phyloP scores from a whole-genome alignment of 345 rosid genomes.

The Eucalyptus pumila region DNA sequence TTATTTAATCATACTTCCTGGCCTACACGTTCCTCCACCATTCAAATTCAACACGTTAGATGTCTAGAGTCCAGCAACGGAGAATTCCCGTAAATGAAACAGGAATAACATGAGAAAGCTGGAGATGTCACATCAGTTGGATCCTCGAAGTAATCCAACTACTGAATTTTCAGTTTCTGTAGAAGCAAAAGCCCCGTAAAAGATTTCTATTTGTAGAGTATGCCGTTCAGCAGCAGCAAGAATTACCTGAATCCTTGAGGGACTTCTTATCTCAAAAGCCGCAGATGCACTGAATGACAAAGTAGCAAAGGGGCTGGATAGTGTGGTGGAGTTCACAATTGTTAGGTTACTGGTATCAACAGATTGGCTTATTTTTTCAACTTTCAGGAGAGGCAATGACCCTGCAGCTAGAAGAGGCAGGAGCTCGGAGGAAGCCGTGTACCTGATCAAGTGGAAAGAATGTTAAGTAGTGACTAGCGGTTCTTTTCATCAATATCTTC shows the following conservation, averaged over 20 bases:
- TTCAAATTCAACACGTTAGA: neutral
- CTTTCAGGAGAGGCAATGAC: constrained; percentile 59
- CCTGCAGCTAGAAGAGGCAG: constrained; percentile 83
- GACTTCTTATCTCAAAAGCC: constrained; percentile 63
- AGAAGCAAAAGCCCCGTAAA: neutral
- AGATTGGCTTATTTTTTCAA: constrained; percentile 53
- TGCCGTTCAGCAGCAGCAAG: neutral
- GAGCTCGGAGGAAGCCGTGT: constrained; percentile 89
- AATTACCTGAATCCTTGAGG: constrained; percentile 78
- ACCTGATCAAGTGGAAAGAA: constrained; percentile 24
- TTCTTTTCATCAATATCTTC: neutral
- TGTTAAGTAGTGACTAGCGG: neutral
- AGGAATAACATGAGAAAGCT: neutral
- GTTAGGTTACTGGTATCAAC: constrained; percentile 40
- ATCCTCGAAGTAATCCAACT: neutral
- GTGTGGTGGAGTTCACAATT: constrained; percentile 52
- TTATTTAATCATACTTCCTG: neutral
- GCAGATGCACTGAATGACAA: constrained; percentile 86
- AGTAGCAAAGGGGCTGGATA: constrained; percentile 73
- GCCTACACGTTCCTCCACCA: neutral
- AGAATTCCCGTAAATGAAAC: neutral
- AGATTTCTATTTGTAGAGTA: neutral
- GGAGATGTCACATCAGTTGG: neutral
- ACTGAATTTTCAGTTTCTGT: neutral
- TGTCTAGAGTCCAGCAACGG: neutral